Evolutionary conservation across 1,284 basidiomycete species (phyloP), one percentile per base, ranked within the genome.

Genomic region (Inonotus obliquus): DNA sequence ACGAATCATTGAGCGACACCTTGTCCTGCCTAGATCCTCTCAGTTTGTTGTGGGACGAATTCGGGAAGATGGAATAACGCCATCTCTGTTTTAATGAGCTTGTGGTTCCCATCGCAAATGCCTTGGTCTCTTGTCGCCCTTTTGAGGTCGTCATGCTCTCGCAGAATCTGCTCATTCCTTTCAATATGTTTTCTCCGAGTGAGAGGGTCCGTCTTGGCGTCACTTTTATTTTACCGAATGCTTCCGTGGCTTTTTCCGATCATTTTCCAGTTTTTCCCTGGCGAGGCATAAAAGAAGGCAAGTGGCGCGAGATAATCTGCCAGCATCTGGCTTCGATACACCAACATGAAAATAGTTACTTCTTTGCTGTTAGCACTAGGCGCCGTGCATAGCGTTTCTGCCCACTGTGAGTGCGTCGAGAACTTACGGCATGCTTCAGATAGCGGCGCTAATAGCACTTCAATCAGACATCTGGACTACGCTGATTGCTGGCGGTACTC

Each of bases 391-490:
- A 64, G 67, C 35, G 71, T 65, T 6, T 76, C 74, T 59, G 75
- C 73, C 29, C 76, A 76, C 62, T 77, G 75, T 76, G 60, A 62
- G 70, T 59, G n/a, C 39, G 56, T 60, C 38, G 11, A 11, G 32
- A 27, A 14, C 37, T 23, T 25, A 38, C 54, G 6, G 25, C 25
- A 35, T 25, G 10, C 27, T 61, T 61, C 27, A 27, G 48, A 23
- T 21, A 23, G 5, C 29, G 38, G 4, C 29, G 13, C 14, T 14
- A 17, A 44, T 44, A 21, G 9, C 17, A 44, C 19, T 35, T 35
- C 5, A 19, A 27, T 37, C 57, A 77, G 75, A 79, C 61, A 77
- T 77, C 63, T 77, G 75, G 70, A 73, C 65, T 41, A 75, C 72
- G 10, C 67, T 77, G 25, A 72, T 77, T 48, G 70, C 74, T n/a